Conservation (phyloP, 2,329 filamentous ascomycete genomes). For the Botryotinia convoluta region DNA sequence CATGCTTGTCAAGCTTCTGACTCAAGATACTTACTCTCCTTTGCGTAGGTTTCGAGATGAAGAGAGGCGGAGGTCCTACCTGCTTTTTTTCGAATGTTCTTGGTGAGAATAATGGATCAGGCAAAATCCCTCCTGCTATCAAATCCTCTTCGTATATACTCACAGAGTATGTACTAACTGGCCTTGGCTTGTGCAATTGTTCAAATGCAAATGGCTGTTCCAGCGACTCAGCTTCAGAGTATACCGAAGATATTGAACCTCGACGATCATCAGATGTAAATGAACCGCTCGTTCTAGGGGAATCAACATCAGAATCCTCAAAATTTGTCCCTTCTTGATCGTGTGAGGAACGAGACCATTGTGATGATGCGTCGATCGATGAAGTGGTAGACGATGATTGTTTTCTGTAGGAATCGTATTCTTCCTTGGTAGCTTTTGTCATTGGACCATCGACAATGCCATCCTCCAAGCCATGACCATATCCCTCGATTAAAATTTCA, state of each 20-base stretch:
- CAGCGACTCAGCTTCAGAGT: not conserved
- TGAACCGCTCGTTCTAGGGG: slow-evolving; percentile 4
- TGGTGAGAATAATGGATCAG: not conserved
- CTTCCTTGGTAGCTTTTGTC: not conserved
- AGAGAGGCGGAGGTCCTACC: not conserved
- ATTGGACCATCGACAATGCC: not conserved
- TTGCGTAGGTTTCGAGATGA: not conserved
- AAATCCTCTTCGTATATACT: slow-evolving; percentile 23
- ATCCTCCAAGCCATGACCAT: slow-evolving; percentile 47
- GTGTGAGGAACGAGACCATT: slow-evolving; percentile 17
- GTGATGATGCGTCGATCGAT: slow-evolving; percentile 3
- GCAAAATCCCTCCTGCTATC: not conserved
- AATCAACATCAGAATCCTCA: not conserved
- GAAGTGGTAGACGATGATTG: not conserved
- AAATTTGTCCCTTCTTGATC: slow-evolving; percentile 14
- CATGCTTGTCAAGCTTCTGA: not conserved
- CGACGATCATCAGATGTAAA: not conserved
- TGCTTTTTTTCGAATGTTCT: not conserved
- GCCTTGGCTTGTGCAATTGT: not conserved
- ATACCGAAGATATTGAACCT: not conserved
- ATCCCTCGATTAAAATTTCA: slow-evolving; percentile 53
- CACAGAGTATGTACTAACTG: slow-evolving; percentile 27
- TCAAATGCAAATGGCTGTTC: not conserved
- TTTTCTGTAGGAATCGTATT: not conserved
- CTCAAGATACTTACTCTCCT: not conserved